A percentile compares a stretch with the other conserved stretches of the same genome.
Evolutionary conservation across 2,329 filamentous ascomycete genomes (phyloP).

Genomic region (Penicillium sp.): DNA sequence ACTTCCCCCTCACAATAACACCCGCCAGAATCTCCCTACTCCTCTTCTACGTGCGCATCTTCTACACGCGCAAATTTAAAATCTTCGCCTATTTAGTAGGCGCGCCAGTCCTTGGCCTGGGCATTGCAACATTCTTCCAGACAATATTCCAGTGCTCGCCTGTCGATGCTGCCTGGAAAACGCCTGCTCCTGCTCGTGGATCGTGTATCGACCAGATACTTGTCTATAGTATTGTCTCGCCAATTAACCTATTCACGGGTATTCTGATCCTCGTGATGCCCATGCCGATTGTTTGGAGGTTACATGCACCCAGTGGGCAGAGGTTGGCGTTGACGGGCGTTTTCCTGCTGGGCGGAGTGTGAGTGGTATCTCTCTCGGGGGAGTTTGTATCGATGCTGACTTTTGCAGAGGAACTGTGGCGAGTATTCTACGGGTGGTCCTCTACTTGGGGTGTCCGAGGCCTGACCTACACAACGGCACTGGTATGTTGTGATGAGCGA

Average conservation of each 20-base stretch:
- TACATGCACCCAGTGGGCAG: slow-evolving; percentile 10
- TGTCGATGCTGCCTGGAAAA: slow-evolving; percentile 18
- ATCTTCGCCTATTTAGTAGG: slow-evolving; percentile 20
- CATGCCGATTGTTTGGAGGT: slow-evolving; percentile 13
- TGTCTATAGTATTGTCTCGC: slow-evolving; percentile 22
- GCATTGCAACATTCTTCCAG: slow-evolving; percentile 20
- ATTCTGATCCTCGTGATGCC: slow-evolving; percentile 11
- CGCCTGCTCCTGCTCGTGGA: slow-evolving; percentile 4
- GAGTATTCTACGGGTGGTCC: slow-evolving; percentile 17
- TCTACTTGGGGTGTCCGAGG: slow-evolving; percentile 9
- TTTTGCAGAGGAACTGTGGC: slow-evolving; percentile 17
- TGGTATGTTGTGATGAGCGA: slow-evolving; percentile 10
- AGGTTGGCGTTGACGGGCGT: slow-evolving; percentile 23
- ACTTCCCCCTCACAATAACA: slow-evolving; percentile 24
- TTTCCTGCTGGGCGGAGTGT: slow-evolving; percentile 25
- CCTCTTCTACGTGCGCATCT: slow-evolving; percentile 27
- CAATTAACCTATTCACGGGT: slow-evolving; percentile 13
- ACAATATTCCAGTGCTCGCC: slow-evolving; percentile 27
- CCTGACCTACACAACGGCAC: slow-evolving; percentile 9
- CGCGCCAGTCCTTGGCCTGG: slow-evolving; percentile 16
- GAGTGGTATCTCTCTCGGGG: not conserved
- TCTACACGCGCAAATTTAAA: slow-evolving; percentile 16
- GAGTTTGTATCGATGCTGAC: not conserved
- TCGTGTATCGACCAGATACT: slow-evolving; percentile 18
- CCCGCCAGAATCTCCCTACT: slow-evolving; percentile 27